Base-by-base conservation (phyloP, 2,329 filamentous ascomycete species). In the Colletotrichum somersetense region DNA sequence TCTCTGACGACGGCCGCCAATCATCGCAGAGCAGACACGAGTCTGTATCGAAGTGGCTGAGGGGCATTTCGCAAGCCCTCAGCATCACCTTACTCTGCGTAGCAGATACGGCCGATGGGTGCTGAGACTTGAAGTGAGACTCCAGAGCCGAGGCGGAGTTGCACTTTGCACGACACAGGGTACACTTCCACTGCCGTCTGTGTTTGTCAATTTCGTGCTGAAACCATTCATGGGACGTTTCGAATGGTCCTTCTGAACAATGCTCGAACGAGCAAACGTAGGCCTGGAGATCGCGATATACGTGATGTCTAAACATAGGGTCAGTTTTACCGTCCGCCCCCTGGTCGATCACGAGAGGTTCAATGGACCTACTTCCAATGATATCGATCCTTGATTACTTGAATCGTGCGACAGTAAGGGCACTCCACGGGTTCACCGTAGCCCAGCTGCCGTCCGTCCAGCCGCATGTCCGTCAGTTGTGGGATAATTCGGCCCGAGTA, bases 361-460 rank as follows among this genome's bases (percentile, higher is more conserved):
- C 11, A 7, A 40, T 11, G 3, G 18, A 23, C 53, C 18, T 40
- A 69, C 67, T 46, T 69, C 67, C 67, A 69, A 5, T 69, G 44
- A 4, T 23, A 42, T n/a, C 44, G 48, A 14, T 65, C 38, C 11
- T 23, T 20, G 2, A 69, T 35, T 1, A 52, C 14, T 12, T 69
- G 67, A 12, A 64, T 65, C 1, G 53, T 69, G 2, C 67, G 61
- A 20, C 67, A 69, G n/a, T 65, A 69, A 20, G 67, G 67, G 23
- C 67, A 69, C 7, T 69, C 67, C 44, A 69, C 35, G 20, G 57
- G 44, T 11, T 63, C 16, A 7, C 52, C 38, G n/a, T 69, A 65
- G 4, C 12, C 42, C 14, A 69, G 44, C 6, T 46, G 33, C 1
- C 57, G 33, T 14, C 53, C 67, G 14, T 69, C 67, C 11, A 68